A percentile compares a stretch with the other conserved stretches of the same genome.
Conservation (phyloP, 2,329 filamentous ascomycete genomes). For the Pezicula rhizophila region DNA sequence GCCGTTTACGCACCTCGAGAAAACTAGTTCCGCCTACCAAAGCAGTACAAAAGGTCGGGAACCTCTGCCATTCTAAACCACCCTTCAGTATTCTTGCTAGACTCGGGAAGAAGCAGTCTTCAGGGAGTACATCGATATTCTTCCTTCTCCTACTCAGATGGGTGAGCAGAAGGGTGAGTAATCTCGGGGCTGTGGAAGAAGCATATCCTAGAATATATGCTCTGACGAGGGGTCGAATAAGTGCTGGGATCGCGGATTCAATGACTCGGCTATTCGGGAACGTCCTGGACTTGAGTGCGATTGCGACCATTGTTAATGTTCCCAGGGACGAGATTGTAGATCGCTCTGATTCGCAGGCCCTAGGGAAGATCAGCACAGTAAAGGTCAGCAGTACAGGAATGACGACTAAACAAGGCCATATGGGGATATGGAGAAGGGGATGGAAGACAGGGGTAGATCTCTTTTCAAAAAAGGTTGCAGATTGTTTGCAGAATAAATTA, state of each 20-base stretch:
- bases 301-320: no score
- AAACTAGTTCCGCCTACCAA: conserved; percentile 55
- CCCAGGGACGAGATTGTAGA: no score
- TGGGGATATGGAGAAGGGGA: no score
- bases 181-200: conserved; percentile 49
- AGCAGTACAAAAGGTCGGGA: conserved; percentile 57
- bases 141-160: conserved; percentile 32
- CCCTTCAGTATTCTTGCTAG: conserved; percentile 37
- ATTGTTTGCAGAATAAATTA: no score
- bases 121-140: conserved; percentile 19
- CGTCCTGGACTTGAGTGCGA: background rate
- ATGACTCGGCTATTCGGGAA: conserved; percentile 19
- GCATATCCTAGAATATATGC: conserved; percentile 57
- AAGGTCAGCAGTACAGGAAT: no score
- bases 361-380: no score
- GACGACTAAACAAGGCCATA: no score
- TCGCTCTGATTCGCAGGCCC: no score
- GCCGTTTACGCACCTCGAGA: conserved; percentile 43
- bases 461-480: no score
- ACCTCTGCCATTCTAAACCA: conserved; percentile 49
- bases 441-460: no score
- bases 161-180: conserved; percentile 48
- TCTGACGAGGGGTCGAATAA: conserved; percentile 49
- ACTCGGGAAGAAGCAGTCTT: conserved; percentile 28
- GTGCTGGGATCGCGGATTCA: conserved; percentile 36